Conservation (phyloP, 805 yeast genomes). For the Cyberlindnera suaveolens region DNA sequence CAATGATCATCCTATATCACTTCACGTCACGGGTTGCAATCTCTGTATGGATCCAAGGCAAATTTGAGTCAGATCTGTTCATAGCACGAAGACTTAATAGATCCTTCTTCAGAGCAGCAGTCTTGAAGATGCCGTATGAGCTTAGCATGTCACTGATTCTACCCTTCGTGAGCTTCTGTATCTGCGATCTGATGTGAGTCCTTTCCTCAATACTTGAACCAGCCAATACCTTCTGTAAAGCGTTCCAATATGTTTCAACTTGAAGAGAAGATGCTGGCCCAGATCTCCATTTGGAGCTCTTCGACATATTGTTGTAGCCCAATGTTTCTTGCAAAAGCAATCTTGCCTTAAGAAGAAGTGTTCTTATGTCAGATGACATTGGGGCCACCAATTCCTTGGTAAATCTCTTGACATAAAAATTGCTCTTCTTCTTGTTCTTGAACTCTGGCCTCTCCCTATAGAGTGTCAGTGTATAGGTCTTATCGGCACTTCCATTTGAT, state of each 20-base stretch:
- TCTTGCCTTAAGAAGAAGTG: conserved; percentile 2
- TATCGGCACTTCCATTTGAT: neutral
- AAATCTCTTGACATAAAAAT: conserved; percentile 14
- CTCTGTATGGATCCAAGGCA: no score
- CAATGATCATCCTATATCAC: no score
- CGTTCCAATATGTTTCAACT: conserved; percentile 1
- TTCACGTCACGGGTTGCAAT: no score
- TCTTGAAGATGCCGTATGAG: conserved; percentile 10
- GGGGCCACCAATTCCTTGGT: conserved; percentile 15
- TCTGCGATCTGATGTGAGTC: neutral
- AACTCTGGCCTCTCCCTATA: conserved; percentile 9
- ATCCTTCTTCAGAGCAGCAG: conserved; percentile 2
- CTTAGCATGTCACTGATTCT: conserved; percentile 9
- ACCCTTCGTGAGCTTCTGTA: conserved; percentile 10
- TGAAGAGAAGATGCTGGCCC: conserved; percentile 26
- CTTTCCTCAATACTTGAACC: neutral
- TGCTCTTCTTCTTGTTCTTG: conserved; percentile 1
- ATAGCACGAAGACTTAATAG: neutral
- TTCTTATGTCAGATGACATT: conserved; percentile 21
- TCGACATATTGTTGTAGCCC: conserved; percentile 16
- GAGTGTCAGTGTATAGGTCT: conserved; percentile 11
- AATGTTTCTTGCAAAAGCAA: neutral
- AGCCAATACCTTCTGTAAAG: conserved; percentile 6
- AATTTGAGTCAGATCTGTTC: no score
- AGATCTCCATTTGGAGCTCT: conserved; percentile 29